Percentiles rank a stretch among this genome's conserved stretches.
phyloP scores from a whole-genome alignment of 2,329 filamentous ascomycete species.

The Xylariaceae sp. region DNA sequence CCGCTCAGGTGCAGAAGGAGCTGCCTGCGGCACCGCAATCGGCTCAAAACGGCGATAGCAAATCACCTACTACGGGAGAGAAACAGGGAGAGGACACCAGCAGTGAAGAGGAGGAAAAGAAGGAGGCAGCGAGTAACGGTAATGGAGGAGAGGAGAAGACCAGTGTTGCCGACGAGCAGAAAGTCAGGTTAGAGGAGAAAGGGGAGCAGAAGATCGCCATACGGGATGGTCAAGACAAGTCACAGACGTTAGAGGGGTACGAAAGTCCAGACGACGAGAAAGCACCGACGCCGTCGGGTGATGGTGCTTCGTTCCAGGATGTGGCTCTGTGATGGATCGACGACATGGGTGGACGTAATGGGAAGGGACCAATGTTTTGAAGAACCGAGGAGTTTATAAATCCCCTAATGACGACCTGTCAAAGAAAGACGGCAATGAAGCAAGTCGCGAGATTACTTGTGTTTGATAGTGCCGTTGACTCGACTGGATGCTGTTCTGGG shows the following conservation, averaged over 20 bases:
- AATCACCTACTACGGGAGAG: slow-evolving; percentile 15
- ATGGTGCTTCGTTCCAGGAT: slow-evolving; percentile 58
- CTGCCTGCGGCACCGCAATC: slow-evolving; percentile 24
- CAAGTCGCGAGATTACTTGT: too few relatives aligned
- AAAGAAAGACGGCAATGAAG: too few relatives aligned
- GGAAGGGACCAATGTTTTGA: too few relatives aligned
- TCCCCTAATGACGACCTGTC: too few relatives aligned
- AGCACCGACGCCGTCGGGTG: slow-evolving; percentile 43
- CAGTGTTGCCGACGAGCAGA: slow-evolving; percentile 44
- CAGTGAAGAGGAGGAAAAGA: slow-evolving; percentile 24
- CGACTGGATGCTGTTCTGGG: too few relatives aligned
- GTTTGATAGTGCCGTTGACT: too few relatives aligned
- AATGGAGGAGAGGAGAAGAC: slow-evolving; percentile 24
- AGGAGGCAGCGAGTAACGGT: slow-evolving; percentile 30
- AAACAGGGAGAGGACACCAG: slow-evolving; percentile 15
- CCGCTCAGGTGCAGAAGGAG: slow-evolving; percentile 22
- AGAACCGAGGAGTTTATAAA: too few relatives aligned
- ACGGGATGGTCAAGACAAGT: slow-evolving; percentile 31
- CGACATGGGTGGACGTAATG: too few relatives aligned
- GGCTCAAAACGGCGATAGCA: slow-evolving; percentile 13
- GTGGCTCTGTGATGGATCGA: slow-evolving; percentile 50
- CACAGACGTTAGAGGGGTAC: slow-evolving; percentile 31
- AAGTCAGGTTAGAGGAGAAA: slow-evolving; percentile 50
- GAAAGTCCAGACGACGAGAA: slow-evolving; percentile 32
- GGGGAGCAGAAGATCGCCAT: slow-evolving; percentile 50